Base-by-base conservation (phyloP, 2,329 filamentous ascomycete genomes). In the Pseudocercospora musae region DNA sequence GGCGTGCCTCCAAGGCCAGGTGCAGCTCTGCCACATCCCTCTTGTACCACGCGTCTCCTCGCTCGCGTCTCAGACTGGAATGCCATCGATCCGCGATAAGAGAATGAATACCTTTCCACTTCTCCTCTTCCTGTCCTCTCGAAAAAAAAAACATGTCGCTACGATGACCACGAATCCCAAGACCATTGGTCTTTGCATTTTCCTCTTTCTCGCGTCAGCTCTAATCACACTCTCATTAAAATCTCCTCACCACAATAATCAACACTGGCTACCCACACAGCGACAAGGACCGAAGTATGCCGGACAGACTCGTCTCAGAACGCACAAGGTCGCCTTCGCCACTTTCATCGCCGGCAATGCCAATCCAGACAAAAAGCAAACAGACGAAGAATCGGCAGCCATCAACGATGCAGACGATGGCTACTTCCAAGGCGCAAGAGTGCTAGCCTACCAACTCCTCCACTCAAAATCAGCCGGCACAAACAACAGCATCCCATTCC, bases 381-480 rank as follows among this genome's bases (percentile, higher is more conserved):
- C 64, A 9, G 66, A 71, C 48, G 62, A 69, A 37, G 66, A 70
- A 50, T 63, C 64, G 52, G 68, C 67, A 20, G 64, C 58, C 11
- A 62, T 66, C 40, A 60, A 73, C 57, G 70, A 74, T 33, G 62
- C 71, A 31, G 68, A 75, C 46, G 75, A 78, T 54, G 73, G 71
- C 40, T 76, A 77, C 68, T 76, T 72, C 65, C 50, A 75, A 25
- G 71, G 70, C 59, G 70, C 72, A 10, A 71, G 75, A 20, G 71
- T 77, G 0, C 68, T 78, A 13, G 70, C 71, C 33, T 77, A 77
- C 66, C 75, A 76, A 57, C 72, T 78, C 58, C 70, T 77, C 7
- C 75, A 78, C 69, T 75, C 73, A 62, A 64, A 68, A 13, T 69
- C 71, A 4, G 70, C 71, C 25, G 72, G 72, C 56, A 75, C 75